Base-by-base conservation (phyloP, 257 asterid species). In the Fraxinus excelsior region DNA sequence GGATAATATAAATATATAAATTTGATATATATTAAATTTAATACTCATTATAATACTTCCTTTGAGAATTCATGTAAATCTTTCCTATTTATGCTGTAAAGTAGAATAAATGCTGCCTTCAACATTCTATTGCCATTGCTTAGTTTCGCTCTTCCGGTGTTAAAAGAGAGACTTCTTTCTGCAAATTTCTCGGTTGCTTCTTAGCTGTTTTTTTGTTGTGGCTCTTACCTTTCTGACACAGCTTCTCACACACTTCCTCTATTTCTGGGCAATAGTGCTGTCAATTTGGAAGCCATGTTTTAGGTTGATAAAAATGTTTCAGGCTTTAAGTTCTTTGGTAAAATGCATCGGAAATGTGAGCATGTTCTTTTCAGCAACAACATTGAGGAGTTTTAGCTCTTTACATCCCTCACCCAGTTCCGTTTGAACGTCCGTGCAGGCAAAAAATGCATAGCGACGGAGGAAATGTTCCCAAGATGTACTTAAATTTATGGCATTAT, bases 341-440 rank as follows among this genome's bases (percentile, higher is more conserved):
- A 40, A 11, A 40, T 40, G 16, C 49, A 40, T 40, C 16, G 49
- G 11, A 40, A 40, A 40, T 40, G 49, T 40, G 49, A 40, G 49
- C 49, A 40, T 40, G 16, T 1, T 53, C 64, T n/a, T 25, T 13
- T 21, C 67, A 60, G 67, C 13, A 9, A 60, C 32, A 60, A 60
- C 14, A 13, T 21, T 60, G 11, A 23, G 3, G 18, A 60, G 67
- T 60, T 60, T 21, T 42, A 42, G 49, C 49, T 42, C 14, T 10
- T 28, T 28, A 25, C 42, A 16, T 32, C 32, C 32, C 37, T 60
- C 31, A 77, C 44, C 4, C 13, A 12, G 44, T 70, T 69, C 7
- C 1, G 35, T 49, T 64, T 18, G 13, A n/a, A 42, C 74, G n/a
- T 76, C 12, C n/a, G 56, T 71, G 62, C 31, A 85, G 86, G 86